phyloP scores from a whole-genome alignment of 2,329 filamentous ascomycete genomes.

The Cercospora sp. region DNA sequence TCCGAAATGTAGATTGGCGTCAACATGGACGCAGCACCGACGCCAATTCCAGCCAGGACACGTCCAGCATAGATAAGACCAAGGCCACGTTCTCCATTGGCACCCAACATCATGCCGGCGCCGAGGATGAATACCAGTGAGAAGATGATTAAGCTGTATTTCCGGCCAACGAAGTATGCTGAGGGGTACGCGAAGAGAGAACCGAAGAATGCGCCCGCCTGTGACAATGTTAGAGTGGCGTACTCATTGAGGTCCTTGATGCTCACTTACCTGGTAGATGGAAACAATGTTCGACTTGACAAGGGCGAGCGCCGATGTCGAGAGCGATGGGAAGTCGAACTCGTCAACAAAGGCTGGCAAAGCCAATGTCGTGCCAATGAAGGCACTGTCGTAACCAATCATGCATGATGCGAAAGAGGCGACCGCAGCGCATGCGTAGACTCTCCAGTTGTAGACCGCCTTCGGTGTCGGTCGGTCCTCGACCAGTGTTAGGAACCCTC shows the following conservation, averaged over 20 bases:
- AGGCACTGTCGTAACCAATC: conserved; percentile 50
- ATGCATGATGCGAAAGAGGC: conserved; percentile 60
- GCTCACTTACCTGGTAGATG: conserved; percentile 57
- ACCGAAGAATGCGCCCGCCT: conserved; percentile 82
- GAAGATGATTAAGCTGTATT: conserved; percentile 63
- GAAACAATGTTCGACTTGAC: conserved; percentile 76
- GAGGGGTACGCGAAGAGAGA: conserved; percentile 67
- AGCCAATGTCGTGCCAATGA: conserved; percentile 75
- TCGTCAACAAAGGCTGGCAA: conserved; percentile 69
- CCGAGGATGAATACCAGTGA: conserved; percentile 67
- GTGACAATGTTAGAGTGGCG: background rate
- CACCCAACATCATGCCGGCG: conserved; percentile 71
- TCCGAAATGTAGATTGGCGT: conserved; percentile 62
- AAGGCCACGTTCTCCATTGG: conserved; percentile 62
- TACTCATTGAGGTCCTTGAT: background rate
- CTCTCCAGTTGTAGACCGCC: conserved; percentile 61
- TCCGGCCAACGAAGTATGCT: conserved; percentile 67
- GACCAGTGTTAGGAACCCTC: conserved; percentile 40
- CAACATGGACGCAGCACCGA: conserved; percentile 58
- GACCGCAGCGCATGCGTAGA: conserved; percentile 57
- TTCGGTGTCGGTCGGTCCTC: conserved; percentile 55
- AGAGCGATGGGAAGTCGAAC: conserved; percentile 62
- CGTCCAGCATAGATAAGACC: conserved; percentile 60
- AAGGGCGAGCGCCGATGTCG: conserved; percentile 53
- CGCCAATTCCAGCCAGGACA: conserved; percentile 59